Evolutionary conservation across 2,329 filamentous ascomycete genomes (phyloP), one percentile per base, ranked within the genome.

Genomic region (Cadophora luteo-olivacea): DNA sequence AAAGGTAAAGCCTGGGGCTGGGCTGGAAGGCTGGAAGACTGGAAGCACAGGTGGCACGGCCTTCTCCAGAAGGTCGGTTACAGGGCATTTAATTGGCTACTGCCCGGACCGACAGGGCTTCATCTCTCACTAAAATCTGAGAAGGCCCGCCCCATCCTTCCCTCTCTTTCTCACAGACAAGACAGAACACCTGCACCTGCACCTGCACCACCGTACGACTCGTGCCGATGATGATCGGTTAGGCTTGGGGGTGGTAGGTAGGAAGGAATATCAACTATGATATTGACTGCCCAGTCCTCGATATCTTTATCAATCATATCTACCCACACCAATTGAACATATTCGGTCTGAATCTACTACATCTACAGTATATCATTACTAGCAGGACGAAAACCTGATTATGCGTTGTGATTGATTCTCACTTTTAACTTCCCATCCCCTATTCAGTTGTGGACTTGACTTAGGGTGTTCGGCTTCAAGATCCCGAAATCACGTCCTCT

Each of bases 61-160:
- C 49, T 25, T 14, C 45, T 32, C 51, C 25, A 19, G 51, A 54
- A 32, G 51, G 51, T 19, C 24, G 24, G 9, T 11, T 25, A 19
- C 51, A 54, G 51, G 51, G 19, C 45, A 49, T 22, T 49, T 49
- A 19, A 54, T 54, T 54, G 51, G 51, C 25, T 54, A 9, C 16
- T 54, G 14, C 14, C 51, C 51, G 51, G 51, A 2, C 14, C 51
- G 51, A 54, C 51, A 54, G 45, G 45, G 51, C 51, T 54, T 32
- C 24, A 32, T 24, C 49, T 29, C 49, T 19, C n/a, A 49, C 51
- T 54, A 54, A 32, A 54, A 54, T 54, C 51, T 32, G 51, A 54
- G 51, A 25, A 12, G 24, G 25, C 25, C 19, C 51, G 32, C 32
- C 51, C 51, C 22, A 22, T 25, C 51, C 51, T 32, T 54, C 25